Evolutionary conservation across 495 filamentous ascomycete species (phyloP).

Genomic region (Chaetomium fimeti): DNA sequence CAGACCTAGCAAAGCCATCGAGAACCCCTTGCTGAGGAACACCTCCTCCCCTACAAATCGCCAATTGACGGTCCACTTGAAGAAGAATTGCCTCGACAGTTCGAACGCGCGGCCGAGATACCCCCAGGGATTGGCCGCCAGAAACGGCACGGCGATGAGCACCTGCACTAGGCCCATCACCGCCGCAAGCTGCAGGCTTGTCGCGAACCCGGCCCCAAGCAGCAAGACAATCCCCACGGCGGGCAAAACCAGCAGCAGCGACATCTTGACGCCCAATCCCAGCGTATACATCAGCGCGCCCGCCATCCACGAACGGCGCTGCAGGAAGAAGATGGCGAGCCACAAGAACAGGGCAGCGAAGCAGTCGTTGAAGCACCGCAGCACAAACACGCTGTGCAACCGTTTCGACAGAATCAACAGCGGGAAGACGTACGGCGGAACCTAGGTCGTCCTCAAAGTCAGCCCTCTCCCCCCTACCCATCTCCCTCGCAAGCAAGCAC

Average conservation of each 20-base stretch:
- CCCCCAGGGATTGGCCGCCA: conserved; percentile 61
- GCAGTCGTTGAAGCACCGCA: conserved; percentile 94
- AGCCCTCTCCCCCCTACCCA: neutral
- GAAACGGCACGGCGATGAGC: conserved; percentile 73
- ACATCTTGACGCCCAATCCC: conserved; percentile 93
- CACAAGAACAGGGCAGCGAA: conserved; percentile 81
- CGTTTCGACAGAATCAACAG: conserved; percentile 87
- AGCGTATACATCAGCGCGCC: conserved; percentile 71
- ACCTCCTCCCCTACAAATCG: conserved; percentile 79
- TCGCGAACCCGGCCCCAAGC: conserved; percentile 62
- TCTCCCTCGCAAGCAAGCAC: neutral
- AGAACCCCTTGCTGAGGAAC: conserved; percentile 76
- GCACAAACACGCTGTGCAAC: conserved; percentile 86
- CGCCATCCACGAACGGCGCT: conserved; percentile 66
- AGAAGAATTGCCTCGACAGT: conserved; percentile 82
- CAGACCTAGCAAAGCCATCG: conserved; percentile 61
- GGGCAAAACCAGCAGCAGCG: conserved; percentile 74
- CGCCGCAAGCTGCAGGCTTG: conserved; percentile 62
- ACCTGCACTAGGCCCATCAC: conserved; percentile 76
- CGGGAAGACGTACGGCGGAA: conserved; percentile 84
- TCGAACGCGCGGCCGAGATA: conserved; percentile 85
- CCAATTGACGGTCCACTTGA: conserved; percentile 99
- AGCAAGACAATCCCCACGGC: conserved; percentile 72
- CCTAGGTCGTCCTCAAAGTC: conserved; percentile 44
- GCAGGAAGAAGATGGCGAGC: conserved; percentile 71